Evolutionary conservation across 257 asterid species (phyloP).

Genomic region (Coffea canephora): DNA sequence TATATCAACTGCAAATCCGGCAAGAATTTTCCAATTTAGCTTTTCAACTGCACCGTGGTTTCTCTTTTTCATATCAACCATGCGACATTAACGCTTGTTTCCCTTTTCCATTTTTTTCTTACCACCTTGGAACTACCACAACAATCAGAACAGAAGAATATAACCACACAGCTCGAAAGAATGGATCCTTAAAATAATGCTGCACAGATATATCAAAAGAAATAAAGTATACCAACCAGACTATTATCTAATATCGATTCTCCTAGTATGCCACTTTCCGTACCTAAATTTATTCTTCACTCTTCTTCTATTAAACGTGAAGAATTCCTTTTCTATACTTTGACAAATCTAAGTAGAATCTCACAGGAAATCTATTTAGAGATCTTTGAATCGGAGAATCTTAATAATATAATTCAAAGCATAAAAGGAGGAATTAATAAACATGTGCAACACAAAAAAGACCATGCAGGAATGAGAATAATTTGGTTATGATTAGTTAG

Average conservation of each 20-base stretch:
- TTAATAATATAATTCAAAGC: not conserved
- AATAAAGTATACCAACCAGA: not conserved
- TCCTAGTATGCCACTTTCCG: constrained; percentile 17
- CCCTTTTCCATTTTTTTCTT: constrained; percentile 34
- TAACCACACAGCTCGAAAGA: constrained; percentile 5
- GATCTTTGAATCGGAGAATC: not conserved
- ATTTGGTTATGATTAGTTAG: constrained; percentile 21
- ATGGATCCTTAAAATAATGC: constrained; percentile 3
- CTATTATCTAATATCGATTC: not conserved
- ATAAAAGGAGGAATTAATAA: not conserved
- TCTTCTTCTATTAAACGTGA: not conserved
- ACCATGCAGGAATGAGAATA: constrained; percentile 12
- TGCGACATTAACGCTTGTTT: constrained; percentile 44
- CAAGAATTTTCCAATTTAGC: constrained; percentile 63
- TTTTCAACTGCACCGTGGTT: constrained; percentile 59
- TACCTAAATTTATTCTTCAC: constrained; percentile 14
- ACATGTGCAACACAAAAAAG: not conserved
- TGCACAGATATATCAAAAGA: not conserved
- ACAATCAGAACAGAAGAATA: constrained; percentile 16
- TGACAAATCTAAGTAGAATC: constrained; percentile 17
- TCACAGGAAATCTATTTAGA: constrained; percentile 1
- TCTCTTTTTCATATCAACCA: constrained; percentile 66
- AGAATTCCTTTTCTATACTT: not conserved
- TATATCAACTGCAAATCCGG: constrained; percentile 42
- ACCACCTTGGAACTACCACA: constrained; percentile 49